Evolutionary conservation across 164 flowering plant species (phyloP).

Genomic region (Vitis rotundifolia): DNA sequence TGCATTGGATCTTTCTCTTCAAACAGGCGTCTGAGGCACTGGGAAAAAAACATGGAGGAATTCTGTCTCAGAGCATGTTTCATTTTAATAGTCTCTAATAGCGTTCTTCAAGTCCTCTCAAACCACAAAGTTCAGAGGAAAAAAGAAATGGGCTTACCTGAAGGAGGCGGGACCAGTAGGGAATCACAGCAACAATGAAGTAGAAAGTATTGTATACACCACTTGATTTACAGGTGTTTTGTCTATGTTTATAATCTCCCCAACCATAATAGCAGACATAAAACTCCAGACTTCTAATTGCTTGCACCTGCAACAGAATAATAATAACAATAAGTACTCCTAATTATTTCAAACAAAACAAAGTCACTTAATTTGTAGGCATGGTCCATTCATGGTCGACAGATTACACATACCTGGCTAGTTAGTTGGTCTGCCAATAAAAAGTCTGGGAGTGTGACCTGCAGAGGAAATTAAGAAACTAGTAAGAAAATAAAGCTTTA

Average conservation of each 20-base stretch:
- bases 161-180: constrained; percentile 40
- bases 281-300: constrained; percentile 46
- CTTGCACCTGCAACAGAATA: constrained; percentile 39
- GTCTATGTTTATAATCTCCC: constrained; percentile 47
- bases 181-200: constrained; percentile 42
- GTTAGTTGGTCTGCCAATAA: constrained; percentile 71
- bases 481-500: too few relatives aligned
- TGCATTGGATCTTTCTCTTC: constrained; percentile 49
- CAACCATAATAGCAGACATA: constrained; percentile 54
- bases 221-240: constrained; percentile 28
- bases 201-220: constrained; percentile 32
- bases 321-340: neutral
- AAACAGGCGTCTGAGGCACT: constrained; percentile 47
- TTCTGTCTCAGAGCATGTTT: too few relatives aligned
- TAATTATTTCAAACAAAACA: neutral
- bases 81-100: too few relatives aligned
- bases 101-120: too few relatives aligned
- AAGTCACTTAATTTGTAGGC: too few relatives aligned
- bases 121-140: too few relatives aligned
- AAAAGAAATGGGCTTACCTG: constrained; percentile 26
- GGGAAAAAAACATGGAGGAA: neutral
- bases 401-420: constrained; percentile 58
- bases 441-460: constrained; percentile 68
- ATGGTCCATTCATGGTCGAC: too few relatives aligned
- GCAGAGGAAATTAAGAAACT: neutral